A percentile compares a stretch with the other conserved stretches of the same genome.
Conservation (phyloP, 169 alveolate species). For the Babesia divergens region DNA sequence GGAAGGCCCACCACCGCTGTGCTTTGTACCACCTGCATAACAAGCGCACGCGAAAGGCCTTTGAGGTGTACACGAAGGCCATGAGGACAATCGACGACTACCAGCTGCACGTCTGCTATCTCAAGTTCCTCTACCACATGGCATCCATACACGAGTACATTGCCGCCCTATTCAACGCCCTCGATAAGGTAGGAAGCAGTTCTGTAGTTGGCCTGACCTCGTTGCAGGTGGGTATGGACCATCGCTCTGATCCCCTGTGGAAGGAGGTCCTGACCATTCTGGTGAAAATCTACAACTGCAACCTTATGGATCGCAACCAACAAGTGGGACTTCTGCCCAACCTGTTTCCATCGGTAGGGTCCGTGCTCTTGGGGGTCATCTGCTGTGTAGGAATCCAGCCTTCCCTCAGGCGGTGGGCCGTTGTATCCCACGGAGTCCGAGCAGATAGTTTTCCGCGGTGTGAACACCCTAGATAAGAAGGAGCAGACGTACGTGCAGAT, state of each 20-base stretch:
- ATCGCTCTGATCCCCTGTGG: constrained; percentile 72
- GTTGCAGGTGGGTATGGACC: constrained; percentile 68
- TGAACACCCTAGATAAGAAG: constrained; percentile 19
- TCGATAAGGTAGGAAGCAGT: constrained; percentile 53
- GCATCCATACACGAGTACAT: constrained; percentile 78
- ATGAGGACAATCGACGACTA: constrained; percentile 24
- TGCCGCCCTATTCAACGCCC: constrained; percentile 60
- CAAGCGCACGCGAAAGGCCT: constrained; percentile 28
- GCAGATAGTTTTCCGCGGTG: constrained; percentile 62
- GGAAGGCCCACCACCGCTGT: constrained; percentile 58
- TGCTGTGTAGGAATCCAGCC: constrained; percentile 4
- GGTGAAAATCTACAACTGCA: constrained; percentile 72
- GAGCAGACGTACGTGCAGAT: constrained; percentile 41
- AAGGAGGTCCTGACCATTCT: constrained; percentile 62
- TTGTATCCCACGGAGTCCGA: constrained; percentile 67
- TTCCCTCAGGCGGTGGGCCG: constrained; percentile 17
- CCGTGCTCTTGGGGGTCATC: too few relatives aligned
- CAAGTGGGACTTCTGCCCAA: constrained; percentile 65
- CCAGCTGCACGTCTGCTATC: constrained; percentile 43
- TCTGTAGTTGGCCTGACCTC: too few relatives aligned
- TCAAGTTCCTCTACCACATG: constrained; percentile 70
- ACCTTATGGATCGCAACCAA: constrained; percentile 52
- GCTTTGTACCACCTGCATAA: constrained; percentile 50
- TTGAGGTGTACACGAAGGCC: constrained; percentile 42
- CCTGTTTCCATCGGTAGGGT: constrained; percentile 57